Conservation (phyloP, 2,329 filamentous ascomycete genomes). For the Akanthomyces lecanii region DNA sequence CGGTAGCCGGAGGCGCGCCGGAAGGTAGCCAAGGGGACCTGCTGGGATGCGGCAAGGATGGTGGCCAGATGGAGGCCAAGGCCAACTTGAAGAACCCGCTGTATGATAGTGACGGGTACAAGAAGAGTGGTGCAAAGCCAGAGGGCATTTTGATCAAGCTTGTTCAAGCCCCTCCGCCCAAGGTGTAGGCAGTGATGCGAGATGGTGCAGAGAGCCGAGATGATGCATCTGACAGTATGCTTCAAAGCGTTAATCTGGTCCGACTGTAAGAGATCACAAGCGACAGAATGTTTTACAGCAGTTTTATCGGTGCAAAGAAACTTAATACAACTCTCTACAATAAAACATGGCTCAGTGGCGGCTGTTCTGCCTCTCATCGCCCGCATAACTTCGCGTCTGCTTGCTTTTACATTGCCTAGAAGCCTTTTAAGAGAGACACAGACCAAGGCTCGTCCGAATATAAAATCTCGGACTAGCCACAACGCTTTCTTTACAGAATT, state of each 20-base stretch:
- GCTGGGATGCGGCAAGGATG: not conserved
- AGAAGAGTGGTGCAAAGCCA: constrained; percentile 20
- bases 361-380: too few species aligned
- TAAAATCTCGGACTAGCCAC: too few species aligned
- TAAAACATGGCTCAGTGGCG: too few species aligned
- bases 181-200: too few species aligned
- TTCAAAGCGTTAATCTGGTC: not conserved
- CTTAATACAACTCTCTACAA: too few species aligned
- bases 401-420: too few species aligned
- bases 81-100: not conserved
- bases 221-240: not conserved
- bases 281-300: too few species aligned
- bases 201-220: not conserved
- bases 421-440: too few species aligned
- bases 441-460: too few species aligned
- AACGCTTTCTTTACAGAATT: too few species aligned
- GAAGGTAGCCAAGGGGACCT: not conserved
- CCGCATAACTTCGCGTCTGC: too few species aligned
- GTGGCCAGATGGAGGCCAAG: not conserved
- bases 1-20: constrained; percentile 18
- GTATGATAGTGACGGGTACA: constrained; percentile 23
- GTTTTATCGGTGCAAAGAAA: too few species aligned
- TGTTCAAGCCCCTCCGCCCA: constrained; percentile 18
- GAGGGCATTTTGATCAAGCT: constrained; percentile 28
- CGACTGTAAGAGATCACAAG: not conserved